These are phyloP conservation scores for Trichoderma koningiopsis DNA, from an alignment of 2,329 filamentous ascomycete genomes.

Conservation along the genomic window DNA sequence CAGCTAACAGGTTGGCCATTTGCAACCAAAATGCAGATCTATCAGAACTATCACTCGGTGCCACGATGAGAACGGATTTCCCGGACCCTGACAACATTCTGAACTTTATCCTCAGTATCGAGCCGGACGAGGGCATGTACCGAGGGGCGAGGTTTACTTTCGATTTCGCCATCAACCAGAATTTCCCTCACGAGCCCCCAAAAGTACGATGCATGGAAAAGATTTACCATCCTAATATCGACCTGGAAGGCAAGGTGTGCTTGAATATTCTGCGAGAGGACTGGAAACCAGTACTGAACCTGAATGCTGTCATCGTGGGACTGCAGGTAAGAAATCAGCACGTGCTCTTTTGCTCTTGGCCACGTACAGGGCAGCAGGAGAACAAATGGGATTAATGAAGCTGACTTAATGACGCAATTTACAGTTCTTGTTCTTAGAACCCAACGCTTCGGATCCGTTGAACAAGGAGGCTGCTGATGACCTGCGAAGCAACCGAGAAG, in stretches of 20 bases:
- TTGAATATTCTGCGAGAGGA: slow-evolving; percentile 96
- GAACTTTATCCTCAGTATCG: slow-evolving; percentile 79
- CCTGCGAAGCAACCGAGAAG: slow-evolving; percentile 79
- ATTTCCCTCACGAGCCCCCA: slow-evolving; percentile 95
- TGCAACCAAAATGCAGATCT: slow-evolving; percentile 60
- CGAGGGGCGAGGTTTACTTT: slow-evolving; percentile 86
- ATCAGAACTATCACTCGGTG: slow-evolving; percentile 75
- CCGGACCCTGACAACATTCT: slow-evolving; percentile 83
- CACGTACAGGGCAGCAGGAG: neutral
- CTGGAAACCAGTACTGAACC: slow-evolving; percentile 97
- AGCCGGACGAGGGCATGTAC: slow-evolving; percentile 86
- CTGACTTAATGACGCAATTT: neutral
- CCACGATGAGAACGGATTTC: slow-evolving; percentile 80
- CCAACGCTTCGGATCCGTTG: slow-evolving; percentile 93
- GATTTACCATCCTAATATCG: slow-evolving; percentile 99
- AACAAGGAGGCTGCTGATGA: slow-evolving; percentile 98
- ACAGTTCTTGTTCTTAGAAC: slow-evolving; percentile 95
- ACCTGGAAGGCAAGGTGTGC: slow-evolving; percentile 96
- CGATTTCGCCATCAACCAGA: slow-evolving; percentile 87
- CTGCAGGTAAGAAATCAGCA: slow-evolving; percentile 63
- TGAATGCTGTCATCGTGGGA: slow-evolving; percentile 95
- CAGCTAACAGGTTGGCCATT: neutral
- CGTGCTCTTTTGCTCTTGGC: neutral
- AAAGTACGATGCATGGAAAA: slow-evolving; percentile 97
- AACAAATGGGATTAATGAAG: neutral